Conservation (phyloP, 2,329 filamentous ascomycete genomes). For the Venturia asperata region DNA sequence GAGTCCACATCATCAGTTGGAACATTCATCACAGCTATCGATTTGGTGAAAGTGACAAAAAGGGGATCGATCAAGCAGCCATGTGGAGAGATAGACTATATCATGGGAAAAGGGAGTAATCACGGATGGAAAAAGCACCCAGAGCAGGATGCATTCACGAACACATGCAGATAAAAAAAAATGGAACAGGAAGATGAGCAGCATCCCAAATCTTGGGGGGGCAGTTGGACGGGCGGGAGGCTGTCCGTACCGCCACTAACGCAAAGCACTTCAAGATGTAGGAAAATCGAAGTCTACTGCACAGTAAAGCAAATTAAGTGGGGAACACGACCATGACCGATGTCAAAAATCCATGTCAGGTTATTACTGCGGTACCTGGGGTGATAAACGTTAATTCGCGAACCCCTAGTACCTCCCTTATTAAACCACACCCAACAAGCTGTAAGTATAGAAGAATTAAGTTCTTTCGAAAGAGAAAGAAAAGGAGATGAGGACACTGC, state of each 20-base stretch:
- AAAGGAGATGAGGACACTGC: too few relatives aligned
- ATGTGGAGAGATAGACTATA: background rate
- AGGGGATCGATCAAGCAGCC: background rate
- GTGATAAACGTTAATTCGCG: too few relatives aligned
- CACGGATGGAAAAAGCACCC: background rate
- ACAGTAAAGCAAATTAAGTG: background rate
- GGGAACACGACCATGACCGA: background rate
- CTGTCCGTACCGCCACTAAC: background rate
- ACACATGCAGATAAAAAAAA: background rate
- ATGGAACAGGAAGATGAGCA: background rate
- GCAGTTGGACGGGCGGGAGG: background rate
- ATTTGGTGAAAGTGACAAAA: background rate
- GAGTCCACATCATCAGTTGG: background rate
- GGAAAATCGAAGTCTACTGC: background rate
- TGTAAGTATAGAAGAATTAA: too few relatives aligned
- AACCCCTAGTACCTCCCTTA: too few relatives aligned
- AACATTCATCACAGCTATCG: background rate
- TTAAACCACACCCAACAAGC: too few relatives aligned
- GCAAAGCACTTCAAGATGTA: background rate
- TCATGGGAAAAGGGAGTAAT: background rate
- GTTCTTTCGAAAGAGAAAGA: too few relatives aligned
- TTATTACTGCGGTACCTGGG: background rate
- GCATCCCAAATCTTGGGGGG: background rate
- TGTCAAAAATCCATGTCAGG: background rate
- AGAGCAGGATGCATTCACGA: background rate